phyloP scores from a whole-genome alignment of 2,329 filamentous ascomycete genomes.

The Parascedosporium putredinis region DNA sequence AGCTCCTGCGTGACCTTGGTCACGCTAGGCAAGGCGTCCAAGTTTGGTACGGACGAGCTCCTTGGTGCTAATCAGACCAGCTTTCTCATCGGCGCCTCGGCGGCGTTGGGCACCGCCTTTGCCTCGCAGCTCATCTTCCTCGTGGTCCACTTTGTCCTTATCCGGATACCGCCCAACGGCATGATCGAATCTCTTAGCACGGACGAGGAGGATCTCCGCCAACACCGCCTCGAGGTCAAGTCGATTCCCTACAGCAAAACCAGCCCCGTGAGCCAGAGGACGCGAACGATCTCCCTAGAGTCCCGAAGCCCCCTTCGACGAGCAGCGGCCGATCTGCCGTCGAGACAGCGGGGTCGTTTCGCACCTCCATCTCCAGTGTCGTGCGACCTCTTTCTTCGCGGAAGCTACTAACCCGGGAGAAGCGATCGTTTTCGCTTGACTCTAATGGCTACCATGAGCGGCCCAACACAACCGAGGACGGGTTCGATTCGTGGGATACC shows the following conservation, averaged over 20 bases:
- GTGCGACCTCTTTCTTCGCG: slow-evolving; percentile 47
- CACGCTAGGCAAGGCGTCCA: slow-evolving; percentile 24
- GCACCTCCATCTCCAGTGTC: slow-evolving; percentile 35
- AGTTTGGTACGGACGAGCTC: slow-evolving; percentile 19
- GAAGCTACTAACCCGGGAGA: slow-evolving; percentile 36
- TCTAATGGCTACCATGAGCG: slow-evolving; percentile 26
- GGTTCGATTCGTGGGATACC: slow-evolving; percentile 68
- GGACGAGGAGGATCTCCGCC: slow-evolving; percentile 21
- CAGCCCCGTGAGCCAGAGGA: slow-evolving; percentile 17
- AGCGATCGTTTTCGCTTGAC: slow-evolving; percentile 37
- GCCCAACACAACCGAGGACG: slow-evolving; percentile 38
- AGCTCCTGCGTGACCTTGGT: slow-evolving; percentile 34
- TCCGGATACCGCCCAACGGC: slow-evolving; percentile 21
- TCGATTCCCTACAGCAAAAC: slow-evolving; percentile 39
- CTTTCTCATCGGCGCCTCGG: slow-evolving; percentile 33
- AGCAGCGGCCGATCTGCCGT: slow-evolving; percentile 32
- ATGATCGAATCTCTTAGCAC: slow-evolving; percentile 19
- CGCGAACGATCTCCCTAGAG: slow-evolving; percentile 22
- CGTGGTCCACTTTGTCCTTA: slow-evolving; percentile 30
- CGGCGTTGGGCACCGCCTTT: slow-evolving; percentile 35
- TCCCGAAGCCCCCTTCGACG: slow-evolving; percentile 33
- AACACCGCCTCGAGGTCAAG: slow-evolving; percentile 32
- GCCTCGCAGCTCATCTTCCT: slow-evolving; percentile 38
- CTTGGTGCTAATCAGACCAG: slow-evolving; percentile 21
- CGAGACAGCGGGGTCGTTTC: slow-evolving; percentile 36